phyloP scores from a whole-genome alignment of 140 eudicot genomes.

The Artemisia princeps region DNA sequence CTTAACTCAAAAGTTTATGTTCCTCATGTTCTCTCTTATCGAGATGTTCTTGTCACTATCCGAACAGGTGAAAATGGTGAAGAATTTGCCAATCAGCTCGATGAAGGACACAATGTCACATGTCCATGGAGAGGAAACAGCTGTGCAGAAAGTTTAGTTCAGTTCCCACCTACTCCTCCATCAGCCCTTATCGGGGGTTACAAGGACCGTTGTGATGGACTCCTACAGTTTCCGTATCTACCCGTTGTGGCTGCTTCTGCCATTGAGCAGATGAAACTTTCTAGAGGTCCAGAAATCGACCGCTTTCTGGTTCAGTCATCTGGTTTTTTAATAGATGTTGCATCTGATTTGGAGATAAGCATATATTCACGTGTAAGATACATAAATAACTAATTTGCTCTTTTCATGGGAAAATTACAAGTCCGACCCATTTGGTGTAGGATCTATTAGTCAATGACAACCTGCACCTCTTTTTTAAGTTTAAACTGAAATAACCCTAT shows the following conservation, averaged over 20 bases:
- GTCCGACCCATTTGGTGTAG: no score
- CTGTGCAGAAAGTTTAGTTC: slow-evolving; percentile 93
- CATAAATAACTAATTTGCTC: neutral
- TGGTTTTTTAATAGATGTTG: slow-evolving; percentile 47
- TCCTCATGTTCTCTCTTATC: no score
- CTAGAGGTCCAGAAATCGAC: slow-evolving; percentile 71
- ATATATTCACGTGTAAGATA: slow-evolving; percentile 68
- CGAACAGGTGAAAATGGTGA: slow-evolving; percentile 55
- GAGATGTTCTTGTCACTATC: neutral
- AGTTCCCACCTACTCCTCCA: slow-evolving; percentile 89
- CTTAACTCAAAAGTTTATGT: no score
- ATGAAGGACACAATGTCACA: slow-evolving; percentile 60
- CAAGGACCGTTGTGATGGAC: slow-evolving; percentile 93
- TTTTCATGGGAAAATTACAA: neutral
- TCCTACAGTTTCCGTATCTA: slow-evolving; percentile 66
- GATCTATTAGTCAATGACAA: no score
- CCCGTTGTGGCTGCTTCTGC: slow-evolving; percentile 75
- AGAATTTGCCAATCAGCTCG: slow-evolving; percentile 64
- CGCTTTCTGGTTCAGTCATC: slow-evolving; percentile 41
- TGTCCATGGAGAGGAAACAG: slow-evolving; percentile 98
- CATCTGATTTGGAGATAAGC: slow-evolving; percentile 48
- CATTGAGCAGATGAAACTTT: slow-evolving; percentile 60
- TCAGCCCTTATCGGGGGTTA: slow-evolving; percentile 91
- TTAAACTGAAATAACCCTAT: no score
- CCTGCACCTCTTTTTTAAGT: no score